Evolutionary conservation across 2,329 filamentous ascomycete genomes (phyloP).

Genomic region (Xylaria sp.): DNA sequence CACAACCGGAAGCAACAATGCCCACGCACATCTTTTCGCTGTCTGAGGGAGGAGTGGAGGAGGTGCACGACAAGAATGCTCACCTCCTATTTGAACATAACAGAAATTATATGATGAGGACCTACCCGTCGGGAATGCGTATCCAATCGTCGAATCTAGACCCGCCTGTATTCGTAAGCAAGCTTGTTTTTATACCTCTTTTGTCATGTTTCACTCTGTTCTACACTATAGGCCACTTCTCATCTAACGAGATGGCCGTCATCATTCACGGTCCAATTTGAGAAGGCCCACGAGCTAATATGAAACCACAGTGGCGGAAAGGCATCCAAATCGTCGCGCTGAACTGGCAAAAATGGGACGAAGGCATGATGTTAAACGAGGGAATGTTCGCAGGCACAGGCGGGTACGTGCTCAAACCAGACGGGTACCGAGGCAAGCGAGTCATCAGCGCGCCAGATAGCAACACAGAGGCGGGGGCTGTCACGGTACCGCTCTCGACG

Average conservation of each 20-base stretch:
- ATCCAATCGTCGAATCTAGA: slow-evolving; percentile 87
- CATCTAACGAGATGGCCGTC: too few relatives aligned
- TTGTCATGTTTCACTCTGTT: neutral
- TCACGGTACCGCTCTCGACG: too few relatives aligned
- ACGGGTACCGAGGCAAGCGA: slow-evolving; percentile 54
- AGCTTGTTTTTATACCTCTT: neutral
- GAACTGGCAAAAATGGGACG: slow-evolving; percentile 92
- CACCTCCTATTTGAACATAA: slow-evolving; percentile 78
- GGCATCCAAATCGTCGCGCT: slow-evolving; percentile 90
- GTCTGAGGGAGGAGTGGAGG: slow-evolving; percentile 68
- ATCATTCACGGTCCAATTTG: too few relatives aligned
- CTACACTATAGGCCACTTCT: neutral
- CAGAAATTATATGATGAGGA: slow-evolving; percentile 79
- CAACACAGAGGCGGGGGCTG: slow-evolving; percentile 21
- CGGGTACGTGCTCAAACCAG: slow-evolving; percentile 88
- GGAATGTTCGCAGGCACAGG: slow-evolving; percentile 84
- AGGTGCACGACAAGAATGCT: slow-evolving; percentile 57
- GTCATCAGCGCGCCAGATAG: slow-evolving; percentile 35
- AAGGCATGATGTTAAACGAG: slow-evolving; percentile 95
- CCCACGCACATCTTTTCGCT: slow-evolving; percentile 73
- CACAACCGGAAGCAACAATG: slow-evolving; percentile 71
- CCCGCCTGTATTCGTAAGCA: slow-evolving; percentile 67
- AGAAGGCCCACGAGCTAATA: slow-evolving; percentile 8
- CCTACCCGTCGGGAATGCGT: slow-evolving; percentile 83
- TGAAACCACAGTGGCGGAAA: slow-evolving; percentile 66